Evolutionary conservation across 2,329 filamentous ascomycete species (phyloP), one percentile per base, ranked within the genome.

Genomic region (Elsinoe batatas): DNA sequence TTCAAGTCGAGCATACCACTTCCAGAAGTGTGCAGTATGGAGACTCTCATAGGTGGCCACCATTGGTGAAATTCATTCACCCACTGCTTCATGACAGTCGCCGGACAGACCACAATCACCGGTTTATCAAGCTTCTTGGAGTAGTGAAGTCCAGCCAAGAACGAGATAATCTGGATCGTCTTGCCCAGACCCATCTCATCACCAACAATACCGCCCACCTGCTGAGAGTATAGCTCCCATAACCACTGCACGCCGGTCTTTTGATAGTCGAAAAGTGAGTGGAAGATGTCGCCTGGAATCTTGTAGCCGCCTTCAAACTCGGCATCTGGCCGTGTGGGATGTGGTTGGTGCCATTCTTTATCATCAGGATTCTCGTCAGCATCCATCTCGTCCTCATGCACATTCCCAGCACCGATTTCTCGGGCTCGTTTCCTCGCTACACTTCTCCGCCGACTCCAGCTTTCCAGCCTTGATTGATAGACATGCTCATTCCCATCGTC

Each of bases 171-270:
- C 65, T 88, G 84, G 22, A 88, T 85, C 1, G 93, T 98, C 72
- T 98, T 98, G 3, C 93, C 93, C n/a, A 98, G 74, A 0, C 94
- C 93, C 93, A 98, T 98, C 70, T 98, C 93, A 65, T 98, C 93
- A 5, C 91, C 93, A 37, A 98, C 80, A 54, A 98, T 97, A 2
- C 93, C 93, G 20, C 93, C 93, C 4, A 95, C 90, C 58, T 86
- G 81, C 67, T 96, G 90, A 56, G 84, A 82, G 67, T 95, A 91
- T 2, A 98, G 75, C 68, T 98, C 91, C 68, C 89, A 90, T 5
- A 98, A 79, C 93, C 93, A 98, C 66, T 95, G 87, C 3, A 98
- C 90, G 3, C 91, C 91, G 0, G 90, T 96, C 69, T 95, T 96
- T 65, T 98, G 93, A 62, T 98, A 98, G 60, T 94, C 89, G 64